phyloP scores from a whole-genome alignment of 192 early-diverging fungal genomes.

The Allomyces arbusculus region DNA sequence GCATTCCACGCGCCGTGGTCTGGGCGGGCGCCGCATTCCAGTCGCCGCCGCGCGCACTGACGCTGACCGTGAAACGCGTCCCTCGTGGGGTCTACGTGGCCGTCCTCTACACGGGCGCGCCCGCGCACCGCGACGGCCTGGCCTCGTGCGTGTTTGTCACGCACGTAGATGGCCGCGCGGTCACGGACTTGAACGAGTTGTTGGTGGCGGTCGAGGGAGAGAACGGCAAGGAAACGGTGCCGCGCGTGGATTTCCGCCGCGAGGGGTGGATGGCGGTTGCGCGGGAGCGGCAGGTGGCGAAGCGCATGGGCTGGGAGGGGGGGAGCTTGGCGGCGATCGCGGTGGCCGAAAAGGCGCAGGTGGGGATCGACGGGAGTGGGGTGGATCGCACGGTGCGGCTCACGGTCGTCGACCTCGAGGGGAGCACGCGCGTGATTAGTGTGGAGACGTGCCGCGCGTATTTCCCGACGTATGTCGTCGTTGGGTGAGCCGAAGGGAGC shows the following conservation, averaged over 20 bases:
- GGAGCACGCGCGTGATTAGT: too few species aligned
- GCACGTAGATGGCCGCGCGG: constrained; percentile 40
- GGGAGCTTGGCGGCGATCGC: too few species aligned
- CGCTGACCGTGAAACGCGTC: constrained; percentile 41
- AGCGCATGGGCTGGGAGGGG: too few species aligned
- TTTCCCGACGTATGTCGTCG: too few species aligned
- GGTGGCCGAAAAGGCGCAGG: too few species aligned
- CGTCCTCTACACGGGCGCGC: constrained; percentile 36
- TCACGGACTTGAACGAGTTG: constrained; percentile 40
- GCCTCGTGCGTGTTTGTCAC: constrained; percentile 53
- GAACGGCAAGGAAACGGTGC: neutral
- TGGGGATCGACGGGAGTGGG: too few species aligned
- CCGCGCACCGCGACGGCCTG: constrained; percentile 36
- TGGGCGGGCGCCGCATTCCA: constrained; percentile 75
- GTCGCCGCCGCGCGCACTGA: constrained; percentile 42
- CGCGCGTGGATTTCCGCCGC: neutral
- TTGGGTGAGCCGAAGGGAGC: too few species aligned
- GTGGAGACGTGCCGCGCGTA: too few species aligned
- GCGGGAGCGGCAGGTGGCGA: too few species aligned
- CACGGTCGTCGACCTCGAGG: too few species aligned
- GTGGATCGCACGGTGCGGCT: too few species aligned
- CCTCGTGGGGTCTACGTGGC: constrained; percentile 40
- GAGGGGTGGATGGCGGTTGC: too few species aligned
- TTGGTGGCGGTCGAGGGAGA: constrained; percentile 26
- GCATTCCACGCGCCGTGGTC: constrained; percentile 41